These are phyloP conservation scores for Acer saccharum DNA, from an alignment of 345 rosid genomes.

Conservation along the genomic window DNA sequence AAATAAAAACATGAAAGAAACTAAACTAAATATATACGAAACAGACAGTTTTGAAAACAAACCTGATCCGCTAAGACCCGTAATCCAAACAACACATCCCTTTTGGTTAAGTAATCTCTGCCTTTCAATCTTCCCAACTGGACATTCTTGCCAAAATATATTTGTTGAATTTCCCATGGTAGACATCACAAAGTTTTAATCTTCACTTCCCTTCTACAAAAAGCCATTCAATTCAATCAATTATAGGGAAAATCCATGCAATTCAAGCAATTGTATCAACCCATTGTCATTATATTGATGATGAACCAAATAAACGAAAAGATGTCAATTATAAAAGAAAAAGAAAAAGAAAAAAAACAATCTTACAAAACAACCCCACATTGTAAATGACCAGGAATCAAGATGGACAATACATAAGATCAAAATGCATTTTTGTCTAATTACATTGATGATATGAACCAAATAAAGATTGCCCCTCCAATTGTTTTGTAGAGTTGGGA, in stretches of 20 bases:
- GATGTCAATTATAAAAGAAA: no score
- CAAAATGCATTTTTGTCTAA: not conserved
- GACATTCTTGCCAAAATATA: constrained; percentile 93
- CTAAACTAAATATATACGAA: no score
- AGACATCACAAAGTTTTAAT: constrained; percentile 51
- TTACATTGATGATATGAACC: not conserved
- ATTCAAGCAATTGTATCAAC: constrained; percentile 6
- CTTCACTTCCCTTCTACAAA: constrained; percentile 19
- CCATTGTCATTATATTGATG: not conserved
- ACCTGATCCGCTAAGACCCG: constrained; percentile 99
- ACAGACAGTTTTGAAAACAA: constrained; percentile 4
- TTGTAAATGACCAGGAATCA: not conserved
- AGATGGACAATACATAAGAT: not conserved
- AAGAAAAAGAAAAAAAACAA: not conserved
- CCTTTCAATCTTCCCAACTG: constrained; percentile 75
- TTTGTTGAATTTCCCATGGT: constrained; percentile 62
- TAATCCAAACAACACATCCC: constrained; percentile 95
- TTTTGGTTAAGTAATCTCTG: constrained; percentile 79
- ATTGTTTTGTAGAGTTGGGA: not conserved
- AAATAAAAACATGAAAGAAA: no score
- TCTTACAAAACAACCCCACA: not conserved
- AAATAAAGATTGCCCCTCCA: constrained; percentile 2
- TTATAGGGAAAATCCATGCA: not conserved
- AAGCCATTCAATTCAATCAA: constrained; percentile 13
- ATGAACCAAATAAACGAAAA: not conserved